Evolutionary conservation across 805 yeast genomes (phyloP), one percentile per base, ranked within the genome.

Genomic region (Candida xyloterini): DNA sequence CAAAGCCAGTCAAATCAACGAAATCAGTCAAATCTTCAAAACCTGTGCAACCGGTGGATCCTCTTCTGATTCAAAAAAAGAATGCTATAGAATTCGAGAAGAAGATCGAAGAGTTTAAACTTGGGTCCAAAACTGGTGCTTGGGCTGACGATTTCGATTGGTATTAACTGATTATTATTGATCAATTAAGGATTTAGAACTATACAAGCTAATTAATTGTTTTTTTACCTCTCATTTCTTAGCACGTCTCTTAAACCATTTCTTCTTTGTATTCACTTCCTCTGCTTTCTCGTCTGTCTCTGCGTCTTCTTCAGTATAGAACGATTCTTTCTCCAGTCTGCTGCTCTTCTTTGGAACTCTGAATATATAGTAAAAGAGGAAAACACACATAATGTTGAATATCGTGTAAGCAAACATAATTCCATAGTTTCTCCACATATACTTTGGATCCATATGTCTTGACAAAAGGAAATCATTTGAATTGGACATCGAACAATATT

Each of bases 391-490:
- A 13, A 61, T 45, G 51, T 76, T 71, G 49, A 74, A 59, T 18
- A 56, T 62, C 38, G 72, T 66, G 51, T 63, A 79, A 30, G 63
- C 66, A 43, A 71, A 52, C 46, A 68, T 68, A 15, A 79, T 64
- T 38, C 83, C 84, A 46, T 66, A 65, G 56, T 79, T 67, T 55
- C 81, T 65, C 80, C 82, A 75, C 78, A 65, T 79, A 75, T 40
- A 72, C 56, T 22, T 14, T 23, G 69, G 71, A 1, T 62, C 40
- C 5, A 81, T 66, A 43, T 67, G 59, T 31, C 70, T 60, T 7
- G 46, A 25, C 7, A 26, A 15, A 67, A 62, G 37, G 33, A 35
- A 55, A 4, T 65, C 70, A 56, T 84, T 77, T 27, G 89, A 83
- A 15, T 60, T 52, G 11, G 62, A 48, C 59, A 76, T 68, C 24